Evolutionary conservation across 768 basidiomycete species (phyloP).

Genomic region (Collybiopsis confluens): DNA sequence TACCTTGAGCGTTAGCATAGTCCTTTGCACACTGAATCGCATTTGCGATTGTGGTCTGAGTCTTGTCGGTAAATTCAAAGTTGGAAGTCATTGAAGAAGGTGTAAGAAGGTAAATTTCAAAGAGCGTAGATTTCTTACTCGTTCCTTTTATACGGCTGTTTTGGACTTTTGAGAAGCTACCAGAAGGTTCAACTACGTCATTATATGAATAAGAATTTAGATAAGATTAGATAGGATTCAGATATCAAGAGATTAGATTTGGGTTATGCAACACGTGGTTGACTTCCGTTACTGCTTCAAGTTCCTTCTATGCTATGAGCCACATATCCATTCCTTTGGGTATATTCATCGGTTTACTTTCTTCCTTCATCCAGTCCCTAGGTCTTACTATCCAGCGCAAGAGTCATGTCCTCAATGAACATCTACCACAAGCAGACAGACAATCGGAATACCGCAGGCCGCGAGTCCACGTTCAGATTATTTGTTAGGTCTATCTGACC

Average conservation of each 20-base stretch:
- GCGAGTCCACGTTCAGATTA: slow-evolving; percentile 31
- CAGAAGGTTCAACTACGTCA: background rate
- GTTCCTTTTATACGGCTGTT: background rate
- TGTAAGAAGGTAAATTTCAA: too few relatives aligned
- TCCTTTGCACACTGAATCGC: slow-evolving; percentile 83
- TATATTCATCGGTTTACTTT: slow-evolving; percentile 64
- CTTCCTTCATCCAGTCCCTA: slow-evolving; percentile 84
- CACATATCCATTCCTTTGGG: slow-evolving; percentile 38
- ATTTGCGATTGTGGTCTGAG: slow-evolving; percentile 62
- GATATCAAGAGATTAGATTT: too few relatives aligned
- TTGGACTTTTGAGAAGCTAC: too few relatives aligned
- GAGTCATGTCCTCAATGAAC: slow-evolving; percentile 83
- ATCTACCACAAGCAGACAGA: slow-evolving; percentile 60
- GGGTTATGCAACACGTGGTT: too few relatives aligned
- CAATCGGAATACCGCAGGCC: slow-evolving; percentile 76
- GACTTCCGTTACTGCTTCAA: background rate
- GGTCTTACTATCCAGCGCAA: slow-evolving; percentile 92
- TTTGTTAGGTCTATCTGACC: background rate
- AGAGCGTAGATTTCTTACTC: too few relatives aligned
- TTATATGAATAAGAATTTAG: background rate
- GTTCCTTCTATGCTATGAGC: background rate
- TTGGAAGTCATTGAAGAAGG: slow-evolving; percentile 51
- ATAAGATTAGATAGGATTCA: slow-evolving; percentile 1
- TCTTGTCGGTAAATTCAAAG: slow-evolving; percentile 85
- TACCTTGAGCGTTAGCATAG: slow-evolving; percentile 78